Evolutionary conservation across 108 stramenopile species (phyloP), one percentile per base, ranked within the genome.

Genomic region (Cyclotella choctawhatcheeana): DNA sequence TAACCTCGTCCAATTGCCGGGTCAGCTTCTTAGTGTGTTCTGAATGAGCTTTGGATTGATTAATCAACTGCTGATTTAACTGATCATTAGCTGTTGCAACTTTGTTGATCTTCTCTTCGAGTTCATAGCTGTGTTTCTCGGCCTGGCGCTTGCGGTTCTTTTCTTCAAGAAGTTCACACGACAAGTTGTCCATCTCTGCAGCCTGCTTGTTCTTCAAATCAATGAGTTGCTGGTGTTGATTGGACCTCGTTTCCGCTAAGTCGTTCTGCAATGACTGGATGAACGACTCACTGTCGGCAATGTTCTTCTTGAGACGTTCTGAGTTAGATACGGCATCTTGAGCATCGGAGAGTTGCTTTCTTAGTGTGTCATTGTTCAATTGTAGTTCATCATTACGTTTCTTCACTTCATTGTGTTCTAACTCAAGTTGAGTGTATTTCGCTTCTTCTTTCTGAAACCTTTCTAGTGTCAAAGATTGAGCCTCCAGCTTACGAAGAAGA

Each of bases 221-320:
- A 47, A 64, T 34, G 22, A 80, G 58, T 22, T 67, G 67, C 34
- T 80, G 66, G 22, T 69, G 79, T 37, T 80, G 51, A 0, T n/a
- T 56, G 2, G 71, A 35, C 16, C 79, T 50, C 40, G 71, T 26
- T 55, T 63, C 22, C 21, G 79, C 59, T 1, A 80, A 61, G 30
- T 80, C 79, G 29, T 58, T 68, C 29, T 80, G 79, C 20, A 80
- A 50, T 2, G 67, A 56, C 10, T 71, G 50, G 51, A 80, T 80
- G 18, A 68, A 80, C 20, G 51, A 48, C 60, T 80, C 79, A 25
- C 58, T 80, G 16, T 73, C 79, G 0, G 34, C 40, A 52, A 80
- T 16, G 30, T 52, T 64, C 51, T 80, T 80, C 32, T 73, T 58
- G 40, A 73, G 54, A 21, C 79, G 71, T n/a, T 52, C 51, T 14